phyloP scores from a whole-genome alignment of 164 flowering plant species.

The Amborella trichopoda region DNA sequence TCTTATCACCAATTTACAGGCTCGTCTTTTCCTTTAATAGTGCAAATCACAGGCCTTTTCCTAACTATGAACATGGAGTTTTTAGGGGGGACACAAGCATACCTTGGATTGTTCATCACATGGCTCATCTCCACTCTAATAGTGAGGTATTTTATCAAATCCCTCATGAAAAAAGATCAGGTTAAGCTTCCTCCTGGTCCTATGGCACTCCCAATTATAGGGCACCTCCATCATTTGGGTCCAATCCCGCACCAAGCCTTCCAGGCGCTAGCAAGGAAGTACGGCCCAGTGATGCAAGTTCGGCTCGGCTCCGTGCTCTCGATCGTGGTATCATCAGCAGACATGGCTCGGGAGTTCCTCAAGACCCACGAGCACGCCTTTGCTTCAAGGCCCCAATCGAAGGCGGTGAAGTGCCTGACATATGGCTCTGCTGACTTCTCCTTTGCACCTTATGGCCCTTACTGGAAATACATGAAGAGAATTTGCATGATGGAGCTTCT shows the following conservation, averaged over 20 bases:
- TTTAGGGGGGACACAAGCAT: no score
- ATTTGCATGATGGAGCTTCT: conserved; percentile 35
- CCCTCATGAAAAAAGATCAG: no score
- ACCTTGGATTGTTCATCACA: no score
- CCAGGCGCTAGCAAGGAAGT: conserved; percentile 21
- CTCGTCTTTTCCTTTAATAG: no score
- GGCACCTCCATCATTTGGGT: conserved; percentile 43
- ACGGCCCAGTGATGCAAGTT: conserved; percentile 44
- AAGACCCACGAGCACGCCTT: conserved; percentile 37
- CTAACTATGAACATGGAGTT: no score
- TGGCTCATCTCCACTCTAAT: no score
- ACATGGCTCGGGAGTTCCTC: conserved; percentile 32
- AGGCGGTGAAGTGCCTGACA: conserved; percentile 22
- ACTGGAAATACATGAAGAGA: conserved; percentile 55
- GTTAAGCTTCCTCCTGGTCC: conserved; percentile 41
- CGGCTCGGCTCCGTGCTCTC: conserved; percentile 34
- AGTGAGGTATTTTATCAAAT: no score
- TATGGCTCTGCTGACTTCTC: conserved; percentile 29
- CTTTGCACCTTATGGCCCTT: conserved; percentile 46
- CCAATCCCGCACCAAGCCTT: conserved; percentile 37
- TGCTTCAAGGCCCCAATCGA: conserved; percentile 18
- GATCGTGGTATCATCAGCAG: conserved; percentile 33
- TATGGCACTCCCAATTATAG: conserved; percentile 31
- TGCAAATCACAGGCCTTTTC: no score
- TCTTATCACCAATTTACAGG: no score